phyloP scores from a whole-genome alignment of 2,329 filamentous ascomycete genomes.

The Colletotrichum incanum region DNA sequence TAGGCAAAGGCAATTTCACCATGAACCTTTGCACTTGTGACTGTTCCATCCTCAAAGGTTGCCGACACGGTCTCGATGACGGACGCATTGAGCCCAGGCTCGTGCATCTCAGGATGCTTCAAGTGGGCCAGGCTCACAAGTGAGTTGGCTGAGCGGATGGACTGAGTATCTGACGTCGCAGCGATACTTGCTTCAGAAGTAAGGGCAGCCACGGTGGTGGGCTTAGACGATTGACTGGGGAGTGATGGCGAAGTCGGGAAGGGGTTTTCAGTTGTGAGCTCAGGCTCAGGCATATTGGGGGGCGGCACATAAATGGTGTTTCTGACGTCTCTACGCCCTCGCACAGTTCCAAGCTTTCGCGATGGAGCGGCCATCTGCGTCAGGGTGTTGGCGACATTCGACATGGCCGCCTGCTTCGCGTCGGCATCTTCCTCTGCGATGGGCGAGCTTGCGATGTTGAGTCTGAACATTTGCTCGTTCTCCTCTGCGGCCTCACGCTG shows the following conservation, averaged over 20 bases:
- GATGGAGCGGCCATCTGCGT: slow-evolving; percentile 75
- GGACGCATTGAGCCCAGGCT: slow-evolving; percentile 87
- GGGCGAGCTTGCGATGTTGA: slow-evolving; percentile 84
- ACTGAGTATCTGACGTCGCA: slow-evolving; percentile 85
- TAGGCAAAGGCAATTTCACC: slow-evolving; percentile 93
- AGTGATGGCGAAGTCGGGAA: slow-evolving; percentile 57
- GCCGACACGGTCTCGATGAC: slow-evolving; percentile 94
- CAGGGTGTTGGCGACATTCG: slow-evolving; percentile 82
- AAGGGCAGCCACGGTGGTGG: slow-evolving; percentile 68
- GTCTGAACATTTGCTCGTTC: slow-evolving; percentile 79
- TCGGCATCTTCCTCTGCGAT: slow-evolving; percentile 84
- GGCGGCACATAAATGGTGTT: slow-evolving; percentile 88
- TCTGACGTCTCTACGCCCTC: slow-evolving; percentile 90
- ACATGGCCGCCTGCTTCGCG: slow-evolving; percentile 80
- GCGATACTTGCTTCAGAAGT: slow-evolving; percentile 75
- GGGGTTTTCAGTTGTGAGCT: slow-evolving; percentile 53
- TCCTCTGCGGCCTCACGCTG: slow-evolving; percentile 77
- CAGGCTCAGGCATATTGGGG: slow-evolving; percentile 54
- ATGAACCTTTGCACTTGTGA: slow-evolving; percentile 81
- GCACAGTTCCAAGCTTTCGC: slow-evolving; percentile 81
- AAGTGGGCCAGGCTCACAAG: slow-evolving; percentile 78
- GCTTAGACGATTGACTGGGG: slow-evolving; percentile 54
- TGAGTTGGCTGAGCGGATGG: slow-evolving; percentile 90
- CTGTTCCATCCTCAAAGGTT: slow-evolving; percentile 81
- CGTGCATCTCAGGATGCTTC: slow-evolving; percentile 86